These are phyloP conservation scores for Sanghuangporus baumii DNA, from an alignment of 1,284 basidiomycete genomes.

Conservation along the genomic window DNA sequence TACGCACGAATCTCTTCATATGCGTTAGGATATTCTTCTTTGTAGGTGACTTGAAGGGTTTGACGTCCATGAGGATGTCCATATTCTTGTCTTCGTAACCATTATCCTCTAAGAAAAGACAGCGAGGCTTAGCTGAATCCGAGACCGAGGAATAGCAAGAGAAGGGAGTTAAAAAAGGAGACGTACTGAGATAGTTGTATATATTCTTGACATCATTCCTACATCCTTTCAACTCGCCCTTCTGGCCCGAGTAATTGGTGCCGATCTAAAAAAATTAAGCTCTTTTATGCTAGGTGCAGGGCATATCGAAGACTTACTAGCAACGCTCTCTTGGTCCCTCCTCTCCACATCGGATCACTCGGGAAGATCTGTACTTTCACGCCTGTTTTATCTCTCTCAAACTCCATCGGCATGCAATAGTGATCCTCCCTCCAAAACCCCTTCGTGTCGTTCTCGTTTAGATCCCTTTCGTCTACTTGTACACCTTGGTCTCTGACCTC, in stretches of 20 bases:
- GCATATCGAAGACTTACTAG: slow-evolving; percentile 42
- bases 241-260: slow-evolving; percentile 75
- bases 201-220: slow-evolving; percentile 87
- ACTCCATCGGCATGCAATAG: not conserved
- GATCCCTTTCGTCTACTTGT: not conserved
- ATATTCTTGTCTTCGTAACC: slow-evolving; percentile 78
- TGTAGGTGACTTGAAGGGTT: slow-evolving; percentile 66
- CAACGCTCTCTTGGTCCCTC: slow-evolving; percentile 66
- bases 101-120: slow-evolving; percentile 43
- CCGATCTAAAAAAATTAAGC: slow-evolving; percentile 51
- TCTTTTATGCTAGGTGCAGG: not conserved
- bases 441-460: not conserved
- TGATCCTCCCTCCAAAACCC: not conserved
- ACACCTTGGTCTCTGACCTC: not conserved
- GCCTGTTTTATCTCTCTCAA: not conserved
- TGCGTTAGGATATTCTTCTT: slow-evolving; percentile 74
- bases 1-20: slow-evolving; percentile 86
- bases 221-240: slow-evolving; percentile 67
- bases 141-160: not conserved
- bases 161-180: not conserved
- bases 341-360: not conserved
- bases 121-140: not conserved
- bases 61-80: slow-evolving; percentile 75
- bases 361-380: not conserved
- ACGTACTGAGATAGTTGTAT: slow-evolving; percentile 64